Evolutionary conservation across 176 grass and related monocot species (phyloP), one percentile per base, ranked within the genome.

Genomic region (Bothriochloa decipiens): DNA sequence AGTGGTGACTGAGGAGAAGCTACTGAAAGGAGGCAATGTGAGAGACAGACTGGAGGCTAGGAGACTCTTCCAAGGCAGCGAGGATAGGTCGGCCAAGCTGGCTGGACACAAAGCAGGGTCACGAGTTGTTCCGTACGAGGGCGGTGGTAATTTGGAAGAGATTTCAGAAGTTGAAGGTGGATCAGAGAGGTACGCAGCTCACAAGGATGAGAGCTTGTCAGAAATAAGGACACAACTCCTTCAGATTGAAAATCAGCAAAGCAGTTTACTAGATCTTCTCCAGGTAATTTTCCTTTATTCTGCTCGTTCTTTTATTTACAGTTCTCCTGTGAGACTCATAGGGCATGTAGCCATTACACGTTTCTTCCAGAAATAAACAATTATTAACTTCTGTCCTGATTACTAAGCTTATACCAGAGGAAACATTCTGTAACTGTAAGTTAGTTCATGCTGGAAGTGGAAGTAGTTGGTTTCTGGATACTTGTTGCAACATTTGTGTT

Each of bases 231-330:
- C 86, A 3, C 93, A 99, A 71, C 84, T 99, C 81, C 89, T 92
- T 92, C 96, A 96, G 81, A 99, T 99, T 84, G 93, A 99, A 86
- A 96, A 91, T 33, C 96, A 99, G 86, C 96, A 99, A 70, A 88
- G 75, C 39, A 93, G 88, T 81, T 83, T 99, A 81, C 82, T 99
- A 58, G 91, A 99, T 79, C 91, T 99, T 88, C 93, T 99, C 81
- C 93, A 99, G 93, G 96, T 99, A 93, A 74, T 67, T 75, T 84
- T 82, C 12, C 61, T 66, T 72, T 68, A 22, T 64, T 79, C 3
- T 0, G 9, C 50, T 79, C 22, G 40, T 40, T 42, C 72, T 63
- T 86, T 7, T 58, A 78, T 68, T 47, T 68, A 76, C 33, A 70
- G 8, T 71, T 77, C 23, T 39, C 60, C 74, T 76, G 40, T 29